These are phyloP conservation scores for Lasiodiplodia citricola DNA, from an alignment of 2,329 filamentous ascomycete genomes.

Conservation along the genomic window DNA sequence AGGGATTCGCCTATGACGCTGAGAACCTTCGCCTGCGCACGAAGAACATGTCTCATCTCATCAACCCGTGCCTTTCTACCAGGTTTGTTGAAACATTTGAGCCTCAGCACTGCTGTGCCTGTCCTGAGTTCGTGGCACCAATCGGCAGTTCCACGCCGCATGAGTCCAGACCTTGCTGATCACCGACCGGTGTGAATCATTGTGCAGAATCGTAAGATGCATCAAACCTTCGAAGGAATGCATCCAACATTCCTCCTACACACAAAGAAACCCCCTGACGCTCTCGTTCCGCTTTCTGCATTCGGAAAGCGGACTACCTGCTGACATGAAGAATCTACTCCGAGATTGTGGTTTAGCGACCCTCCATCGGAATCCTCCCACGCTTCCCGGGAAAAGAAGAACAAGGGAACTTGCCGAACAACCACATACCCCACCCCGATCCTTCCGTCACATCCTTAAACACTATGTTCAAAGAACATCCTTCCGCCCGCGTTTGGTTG, in stretches of 20 bases:
- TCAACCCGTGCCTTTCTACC: not conserved
- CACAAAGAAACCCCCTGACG: not conserved
- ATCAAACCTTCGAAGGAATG: not conserved
- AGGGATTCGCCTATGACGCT: not conserved
- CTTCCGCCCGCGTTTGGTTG: not conserved
- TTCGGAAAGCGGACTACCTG: not conserved
- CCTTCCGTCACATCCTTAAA: not conserved
- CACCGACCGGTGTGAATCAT: not conserved
- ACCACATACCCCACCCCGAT: not conserved
- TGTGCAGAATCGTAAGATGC: not conserved
- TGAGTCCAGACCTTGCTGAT: conserved; percentile 5
- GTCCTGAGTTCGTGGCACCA: conserved; percentile 15
- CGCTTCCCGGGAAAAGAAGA: not conserved
- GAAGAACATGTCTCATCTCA: not conserved
- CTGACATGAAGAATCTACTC: not conserved
- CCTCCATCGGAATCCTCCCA: not conserved
- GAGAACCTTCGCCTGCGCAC: not conserved
- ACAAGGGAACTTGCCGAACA: not conserved
- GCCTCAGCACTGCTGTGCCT: conserved; percentile 10
- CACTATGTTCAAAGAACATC: not conserved
- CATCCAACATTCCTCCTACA: not conserved
- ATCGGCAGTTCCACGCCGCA: not conserved
- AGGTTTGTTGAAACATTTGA: not conserved
- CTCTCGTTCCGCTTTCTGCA: not conserved
- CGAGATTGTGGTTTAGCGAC: not conserved